These are phyloP conservation scores for Hypoxylon subgilvum DNA, from an alignment of 495 filamentous ascomycete genomes.

Conservation along the genomic window DNA sequence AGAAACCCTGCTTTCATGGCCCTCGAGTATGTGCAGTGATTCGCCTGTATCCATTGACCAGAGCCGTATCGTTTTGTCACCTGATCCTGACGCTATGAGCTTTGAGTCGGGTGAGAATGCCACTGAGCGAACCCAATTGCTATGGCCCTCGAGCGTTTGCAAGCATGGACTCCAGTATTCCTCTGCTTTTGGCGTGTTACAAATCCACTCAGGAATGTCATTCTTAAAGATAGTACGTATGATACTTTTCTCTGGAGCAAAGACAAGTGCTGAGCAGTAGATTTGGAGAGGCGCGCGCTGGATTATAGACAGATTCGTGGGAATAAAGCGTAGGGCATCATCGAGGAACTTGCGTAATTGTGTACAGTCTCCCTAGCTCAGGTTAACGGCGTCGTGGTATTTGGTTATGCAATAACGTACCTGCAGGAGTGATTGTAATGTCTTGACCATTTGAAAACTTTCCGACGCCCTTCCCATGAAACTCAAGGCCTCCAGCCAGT, in stretches of 20 bases:
- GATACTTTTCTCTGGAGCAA: constrained; percentile 42
- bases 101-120: constrained; percentile 48
- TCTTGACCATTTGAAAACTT: constrained; percentile 10
- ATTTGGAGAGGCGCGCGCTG: constrained; percentile 41
- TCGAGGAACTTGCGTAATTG: constrained; percentile 33
- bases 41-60: constrained; percentile 44
- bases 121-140: constrained; percentile 28
- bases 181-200: not conserved
- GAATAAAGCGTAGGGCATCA: constrained; percentile 47
- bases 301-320: constrained; percentile 31
- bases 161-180: not conserved
- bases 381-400: not conserved
- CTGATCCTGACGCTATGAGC: constrained; percentile 41
- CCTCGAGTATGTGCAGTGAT: constrained; percentile 15
- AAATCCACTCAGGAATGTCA: constrained; percentile 25
- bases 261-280: constrained; percentile 45
- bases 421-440: not conserved
- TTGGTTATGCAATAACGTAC: constrained; percentile 6
- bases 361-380: not conserved
- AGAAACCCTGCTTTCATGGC: constrained; percentile 15
- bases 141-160: constrained; percentile 39
- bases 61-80: constrained; percentile 45
- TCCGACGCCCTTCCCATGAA: constrained; percentile 42
- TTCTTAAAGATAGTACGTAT: constrained; percentile 29
- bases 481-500: constrained; percentile 54